Percentiles rank a stretch among this genome's conserved stretches.
Conservation (phyloP, 176 grass and related monocot genomes). For the Poa pratensis region DNA sequence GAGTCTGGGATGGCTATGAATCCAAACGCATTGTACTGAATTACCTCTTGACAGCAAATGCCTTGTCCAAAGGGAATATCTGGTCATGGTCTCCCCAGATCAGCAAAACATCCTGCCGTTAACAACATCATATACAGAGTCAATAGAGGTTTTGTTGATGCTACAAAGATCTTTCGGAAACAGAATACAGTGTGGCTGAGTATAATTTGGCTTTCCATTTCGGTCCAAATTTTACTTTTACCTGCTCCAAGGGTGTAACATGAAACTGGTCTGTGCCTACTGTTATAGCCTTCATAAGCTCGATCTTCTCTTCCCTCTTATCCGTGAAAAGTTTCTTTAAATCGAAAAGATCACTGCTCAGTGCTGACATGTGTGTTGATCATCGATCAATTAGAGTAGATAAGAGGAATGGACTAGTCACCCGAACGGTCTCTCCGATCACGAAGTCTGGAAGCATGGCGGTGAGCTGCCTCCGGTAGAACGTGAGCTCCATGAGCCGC, state of each 20-base stretch:
- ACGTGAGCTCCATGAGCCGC: constrained; percentile 45
- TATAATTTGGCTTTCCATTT: not conserved
- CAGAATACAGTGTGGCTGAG: not conserved
- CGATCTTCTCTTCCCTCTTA: constrained; percentile 70
- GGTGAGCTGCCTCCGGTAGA: constrained; percentile 47
- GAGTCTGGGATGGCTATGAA: not conserved
- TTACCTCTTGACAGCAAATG: constrained; percentile 63
- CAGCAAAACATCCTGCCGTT: constrained; percentile 60
- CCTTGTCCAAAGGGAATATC: constrained; percentile 76
- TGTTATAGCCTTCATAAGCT: constrained; percentile 60
- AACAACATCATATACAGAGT: not conserved
- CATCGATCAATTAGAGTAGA: not conserved
- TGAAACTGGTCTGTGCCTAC: constrained; percentile 67
- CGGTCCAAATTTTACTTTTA: constrained; percentile 36
- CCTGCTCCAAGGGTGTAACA: constrained; percentile 67
- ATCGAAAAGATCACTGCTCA: constrained; percentile 16
- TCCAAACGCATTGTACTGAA: not conserved
- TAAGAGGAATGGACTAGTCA: not conserved
- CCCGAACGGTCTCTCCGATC: constrained; percentile 50
- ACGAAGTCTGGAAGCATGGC: constrained; percentile 69
- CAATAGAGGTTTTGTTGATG: not conserved
- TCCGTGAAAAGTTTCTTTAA: constrained; percentile 60
- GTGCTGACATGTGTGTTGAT: not conserved
- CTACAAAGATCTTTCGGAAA: not conserved
- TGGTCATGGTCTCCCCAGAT: constrained; percentile 80